phyloP scores from a whole-genome alignment of 176 grass and related monocot genomes.

The Phyllostachys edulis region DNA sequence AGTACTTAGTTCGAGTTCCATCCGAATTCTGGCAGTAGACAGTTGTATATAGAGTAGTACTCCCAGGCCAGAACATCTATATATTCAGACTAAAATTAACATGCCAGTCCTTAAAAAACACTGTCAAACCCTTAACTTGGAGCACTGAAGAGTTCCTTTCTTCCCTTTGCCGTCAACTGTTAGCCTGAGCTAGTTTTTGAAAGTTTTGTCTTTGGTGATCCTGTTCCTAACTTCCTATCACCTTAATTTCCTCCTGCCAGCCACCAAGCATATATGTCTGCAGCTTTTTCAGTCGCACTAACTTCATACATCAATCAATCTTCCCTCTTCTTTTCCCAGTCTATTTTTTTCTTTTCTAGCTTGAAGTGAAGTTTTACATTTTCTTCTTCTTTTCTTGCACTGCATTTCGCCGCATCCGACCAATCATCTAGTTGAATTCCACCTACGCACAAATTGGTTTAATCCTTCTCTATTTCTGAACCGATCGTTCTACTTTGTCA shows the following conservation, averaged over 20 bases:
- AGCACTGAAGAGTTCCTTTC: not conserved
- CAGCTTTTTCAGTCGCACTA: conserved; percentile 8
- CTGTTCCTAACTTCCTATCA: not conserved
- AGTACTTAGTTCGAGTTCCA: not conserved
- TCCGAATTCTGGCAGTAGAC: not conserved
- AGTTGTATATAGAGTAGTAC: not conserved
- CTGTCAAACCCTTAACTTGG: not conserved
- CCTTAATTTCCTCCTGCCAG: not conserved
- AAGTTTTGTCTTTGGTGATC: not conserved
- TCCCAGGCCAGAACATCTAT: not conserved
- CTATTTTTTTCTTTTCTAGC: not conserved
- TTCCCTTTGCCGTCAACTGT: not conserved
- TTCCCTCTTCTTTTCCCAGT: not conserved
- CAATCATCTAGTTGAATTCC: not conserved
- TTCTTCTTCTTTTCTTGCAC: not conserved
- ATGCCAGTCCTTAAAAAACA: not conserved
- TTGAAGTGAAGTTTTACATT: not conserved
- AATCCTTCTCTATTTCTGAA: not conserved
- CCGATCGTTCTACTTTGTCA: not conserved
- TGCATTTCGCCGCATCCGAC: not conserved
- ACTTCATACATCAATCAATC: conserved; percentile 15
- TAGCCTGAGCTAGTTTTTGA: not conserved
- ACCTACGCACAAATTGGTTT: not conserved
- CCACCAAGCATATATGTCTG: not conserved
- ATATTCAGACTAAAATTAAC: not conserved